Percentiles rank a stretch among this genome's conserved stretches.
phyloP scores from a whole-genome alignment of 371 early-diverging fungal species.

The Dichotomocladium elegans region DNA sequence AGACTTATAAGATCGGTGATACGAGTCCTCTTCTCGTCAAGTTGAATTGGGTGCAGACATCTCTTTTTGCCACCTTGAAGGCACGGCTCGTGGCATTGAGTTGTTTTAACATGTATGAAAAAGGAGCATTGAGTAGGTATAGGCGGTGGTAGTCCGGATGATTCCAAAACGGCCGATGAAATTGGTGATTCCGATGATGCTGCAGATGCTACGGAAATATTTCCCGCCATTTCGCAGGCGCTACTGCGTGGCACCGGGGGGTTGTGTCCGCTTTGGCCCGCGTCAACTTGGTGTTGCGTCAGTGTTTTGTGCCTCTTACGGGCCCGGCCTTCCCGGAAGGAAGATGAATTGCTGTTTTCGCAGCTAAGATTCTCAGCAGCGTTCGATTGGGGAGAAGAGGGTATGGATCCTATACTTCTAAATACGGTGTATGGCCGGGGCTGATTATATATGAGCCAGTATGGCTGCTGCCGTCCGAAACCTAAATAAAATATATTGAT shows the following conservation, averaged over 20 bases:
- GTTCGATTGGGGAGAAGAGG: constrained; percentile 2
- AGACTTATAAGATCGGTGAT: constrained; percentile 6
- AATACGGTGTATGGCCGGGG: constrained; percentile 30
- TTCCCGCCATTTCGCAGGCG: no score
- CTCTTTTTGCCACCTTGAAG: neutral
- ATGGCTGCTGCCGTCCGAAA: constrained; percentile 4
- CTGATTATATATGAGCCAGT: constrained; percentile 29
- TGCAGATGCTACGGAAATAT: neutral
- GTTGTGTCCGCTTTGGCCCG: neutral
- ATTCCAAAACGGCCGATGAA: neutral
- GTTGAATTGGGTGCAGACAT: constrained; percentile 1
- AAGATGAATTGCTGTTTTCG: neutral
- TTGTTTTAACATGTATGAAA: neutral
- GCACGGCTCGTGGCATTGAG: neutral
- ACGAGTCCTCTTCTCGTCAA: constrained; percentile 1
- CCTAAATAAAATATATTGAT: constrained; percentile 10
- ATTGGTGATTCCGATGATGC: neutral
- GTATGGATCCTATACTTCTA: constrained; percentile 21
- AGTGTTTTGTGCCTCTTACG: neutral
- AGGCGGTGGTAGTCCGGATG: neutral
- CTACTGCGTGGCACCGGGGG: neutral
- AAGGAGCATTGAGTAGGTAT: neutral
- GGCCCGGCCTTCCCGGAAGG: neutral
- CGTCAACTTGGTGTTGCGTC: neutral
- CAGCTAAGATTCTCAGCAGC: neutral